Evolutionary conservation across 169 alveolate species (phyloP), one percentile per base, ranked within the genome.

Genomic region (Plasmodium chabaudi): DNA sequence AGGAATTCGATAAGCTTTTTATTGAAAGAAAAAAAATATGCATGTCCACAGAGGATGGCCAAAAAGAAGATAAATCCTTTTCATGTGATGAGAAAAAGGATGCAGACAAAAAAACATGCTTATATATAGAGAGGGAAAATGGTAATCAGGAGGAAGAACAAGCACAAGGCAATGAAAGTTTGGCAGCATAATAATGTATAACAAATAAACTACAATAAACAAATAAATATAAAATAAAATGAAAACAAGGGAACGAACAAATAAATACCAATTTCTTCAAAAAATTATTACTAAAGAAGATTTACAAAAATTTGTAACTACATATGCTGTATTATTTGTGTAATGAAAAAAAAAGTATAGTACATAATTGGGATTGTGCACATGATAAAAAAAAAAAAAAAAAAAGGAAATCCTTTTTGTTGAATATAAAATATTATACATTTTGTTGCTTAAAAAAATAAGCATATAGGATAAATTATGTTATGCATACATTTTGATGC

Each of bases 41-140:
- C 13, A 9, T 46, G 2, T 42, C 75, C 2, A 57, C n/a, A 57
- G 71, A 57, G 2, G 88, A 75, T 4, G 9, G 13, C 12, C 17
- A 23, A 23, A 34, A 23, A 44, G 75, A 61, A 1, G 69, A 47
- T 17, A 51, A 23, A 56, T 44, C 39, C 1, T 15, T 44, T 19
- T 71, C 86, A 12, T 13, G 17, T n/a, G 87, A 72, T 25, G 42
- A 55, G 42, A 39, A 72, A 44, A 73, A 49, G 47, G 84, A 42
- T 19, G 23, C 25, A 15, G 88, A 75, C 57, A 75, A 75, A 56
- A 63, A 75, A 44, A 75, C 88, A 3, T 75, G 88, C 56, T 75
- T 75, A 67, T 75, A 75, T 44, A 25, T 63, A 15, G 88, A 75
- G 49, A 67, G 88, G 46, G 61, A 75, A n/a, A 27, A 39, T 7